phyloP scores from a whole-genome alignment of 2,329 filamentous ascomycete genomes.

The Apiospora marii region DNA sequence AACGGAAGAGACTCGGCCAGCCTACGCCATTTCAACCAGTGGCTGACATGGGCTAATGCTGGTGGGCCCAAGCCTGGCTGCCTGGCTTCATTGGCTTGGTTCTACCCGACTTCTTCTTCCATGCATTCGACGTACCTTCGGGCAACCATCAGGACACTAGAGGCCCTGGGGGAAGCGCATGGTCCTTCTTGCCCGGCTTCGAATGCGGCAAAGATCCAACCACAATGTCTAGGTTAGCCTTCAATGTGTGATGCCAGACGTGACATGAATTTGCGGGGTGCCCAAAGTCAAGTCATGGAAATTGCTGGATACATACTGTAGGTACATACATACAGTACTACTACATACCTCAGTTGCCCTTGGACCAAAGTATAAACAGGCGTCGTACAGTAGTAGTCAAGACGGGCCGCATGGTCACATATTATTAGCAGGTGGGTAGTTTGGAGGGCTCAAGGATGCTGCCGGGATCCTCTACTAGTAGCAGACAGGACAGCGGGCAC shows the following conservation, averaged over 20 bases:
- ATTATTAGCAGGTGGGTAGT: neutral
- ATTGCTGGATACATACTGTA: neutral
- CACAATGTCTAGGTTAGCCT: neutral
- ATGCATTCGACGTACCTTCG: neutral
- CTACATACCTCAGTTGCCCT: neutral
- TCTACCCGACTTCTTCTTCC: neutral
- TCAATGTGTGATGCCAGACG: constrained; percentile 3
- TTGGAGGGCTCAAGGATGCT: neutral
- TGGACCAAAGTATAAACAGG: neutral
- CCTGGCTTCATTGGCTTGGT: neutral
- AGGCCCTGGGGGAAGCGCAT: neutral
- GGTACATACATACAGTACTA: neutral
- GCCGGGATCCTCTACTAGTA: neutral
- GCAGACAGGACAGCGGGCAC: neutral
- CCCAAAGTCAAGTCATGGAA: neutral
- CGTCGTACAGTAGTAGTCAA: neutral
- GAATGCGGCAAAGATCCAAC: neutral
- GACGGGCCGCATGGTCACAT: neutral
- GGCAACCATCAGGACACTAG: neutral
- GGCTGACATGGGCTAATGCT: neutral
- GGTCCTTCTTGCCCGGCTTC: neutral
- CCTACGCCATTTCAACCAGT: neutral
- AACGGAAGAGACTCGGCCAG: neutral
- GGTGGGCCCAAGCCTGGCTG: constrained; percentile 4
- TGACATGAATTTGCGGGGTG: neutral